These are phyloP conservation scores for Rhynchospora tenuis DNA, from an alignment of 176 grass and related monocot genomes.

Conservation along the genomic window DNA sequence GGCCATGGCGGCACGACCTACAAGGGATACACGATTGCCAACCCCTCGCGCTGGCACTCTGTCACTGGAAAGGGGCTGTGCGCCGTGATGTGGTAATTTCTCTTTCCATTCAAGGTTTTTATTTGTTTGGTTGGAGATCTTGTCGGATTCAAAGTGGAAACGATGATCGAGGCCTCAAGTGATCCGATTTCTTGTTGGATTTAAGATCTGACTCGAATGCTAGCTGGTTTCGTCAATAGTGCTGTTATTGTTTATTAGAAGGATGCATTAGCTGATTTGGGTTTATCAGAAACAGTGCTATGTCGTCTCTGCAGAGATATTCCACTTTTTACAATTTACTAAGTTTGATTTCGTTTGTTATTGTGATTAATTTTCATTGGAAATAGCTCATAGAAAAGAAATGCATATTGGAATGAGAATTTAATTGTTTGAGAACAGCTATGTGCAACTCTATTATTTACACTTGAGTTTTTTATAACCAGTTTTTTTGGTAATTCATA, in stretches of 20 bases:
- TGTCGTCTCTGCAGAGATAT: background rate
- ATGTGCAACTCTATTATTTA: background rate
- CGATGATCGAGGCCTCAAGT: background rate
- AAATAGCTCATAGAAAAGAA: background rate
- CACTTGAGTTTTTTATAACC: background rate
- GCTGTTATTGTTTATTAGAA: background rate
- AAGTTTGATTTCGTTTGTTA: background rate
- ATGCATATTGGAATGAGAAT: background rate
- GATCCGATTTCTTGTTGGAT: background rate
- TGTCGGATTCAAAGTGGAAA: background rate
- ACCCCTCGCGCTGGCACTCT: conserved; percentile 83
- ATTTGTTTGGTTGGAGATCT: background rate
- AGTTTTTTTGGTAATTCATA: background rate
- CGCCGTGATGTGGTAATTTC: conserved; percentile 85
- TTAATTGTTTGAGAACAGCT: background rate
- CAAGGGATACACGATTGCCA: conserved; percentile 75
- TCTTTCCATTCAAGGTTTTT: background rate
- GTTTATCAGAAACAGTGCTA: background rate
- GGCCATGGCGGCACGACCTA: conserved; percentile 73
- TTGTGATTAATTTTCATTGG: background rate
- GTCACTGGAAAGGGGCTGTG: conserved; percentile 85
- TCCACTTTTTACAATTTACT: background rate
- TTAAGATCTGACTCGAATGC: background rate
- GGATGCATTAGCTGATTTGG: background rate
- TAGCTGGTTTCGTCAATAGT: background rate